Evolutionary conservation across 495 filamentous ascomycete genomes (phyloP).

Genomic region (Penicillium goetzii): DNA sequence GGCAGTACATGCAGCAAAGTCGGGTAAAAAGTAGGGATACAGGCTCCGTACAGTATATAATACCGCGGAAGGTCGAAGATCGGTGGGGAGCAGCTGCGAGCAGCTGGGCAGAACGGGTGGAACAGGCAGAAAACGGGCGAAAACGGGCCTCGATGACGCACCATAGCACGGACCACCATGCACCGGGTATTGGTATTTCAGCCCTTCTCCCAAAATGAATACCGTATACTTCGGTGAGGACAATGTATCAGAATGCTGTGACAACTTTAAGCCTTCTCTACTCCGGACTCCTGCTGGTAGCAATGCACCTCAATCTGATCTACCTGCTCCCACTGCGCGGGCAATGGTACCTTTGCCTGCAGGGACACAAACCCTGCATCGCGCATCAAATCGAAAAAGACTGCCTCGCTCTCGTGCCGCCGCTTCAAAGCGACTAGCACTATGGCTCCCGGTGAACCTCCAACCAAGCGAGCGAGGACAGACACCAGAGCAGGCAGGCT

Average conservation of each 20-base stretch:
- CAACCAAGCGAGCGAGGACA: conserved; percentile 62
- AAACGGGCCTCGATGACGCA: conserved; percentile 4
- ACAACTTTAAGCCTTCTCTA: neutral
- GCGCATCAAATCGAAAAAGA: conserved; percentile 78
- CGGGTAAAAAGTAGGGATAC: neutral
- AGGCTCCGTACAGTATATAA: neutral
- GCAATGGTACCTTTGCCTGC: conserved; percentile 56
- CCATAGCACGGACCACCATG: conserved; percentile 9
- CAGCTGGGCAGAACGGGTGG: neutral
- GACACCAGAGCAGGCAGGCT: conserved; percentile 74
- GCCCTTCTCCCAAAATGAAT: neutral
- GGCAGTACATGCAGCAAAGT: neutral
- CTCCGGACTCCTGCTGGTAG: conserved; percentile 30
- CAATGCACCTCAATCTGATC: conserved; percentile 67
- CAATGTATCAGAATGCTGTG: neutral
- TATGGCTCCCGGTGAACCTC: conserved; percentile 52
- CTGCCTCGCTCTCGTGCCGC: conserved; percentile 78
- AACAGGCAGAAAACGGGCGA: conserved; percentile 5
- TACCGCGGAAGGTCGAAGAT: neutral
- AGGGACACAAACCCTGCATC: conserved; percentile 55
- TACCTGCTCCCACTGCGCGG: conserved; percentile 57
- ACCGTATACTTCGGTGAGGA: neutral
- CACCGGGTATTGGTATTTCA: neutral
- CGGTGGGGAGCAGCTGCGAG: neutral
- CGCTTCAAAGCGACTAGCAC: conserved; percentile 81